Base-by-base conservation (phyloP, 2,329 filamentous ascomycete genomes). In the Epichloe hybrida region DNA sequence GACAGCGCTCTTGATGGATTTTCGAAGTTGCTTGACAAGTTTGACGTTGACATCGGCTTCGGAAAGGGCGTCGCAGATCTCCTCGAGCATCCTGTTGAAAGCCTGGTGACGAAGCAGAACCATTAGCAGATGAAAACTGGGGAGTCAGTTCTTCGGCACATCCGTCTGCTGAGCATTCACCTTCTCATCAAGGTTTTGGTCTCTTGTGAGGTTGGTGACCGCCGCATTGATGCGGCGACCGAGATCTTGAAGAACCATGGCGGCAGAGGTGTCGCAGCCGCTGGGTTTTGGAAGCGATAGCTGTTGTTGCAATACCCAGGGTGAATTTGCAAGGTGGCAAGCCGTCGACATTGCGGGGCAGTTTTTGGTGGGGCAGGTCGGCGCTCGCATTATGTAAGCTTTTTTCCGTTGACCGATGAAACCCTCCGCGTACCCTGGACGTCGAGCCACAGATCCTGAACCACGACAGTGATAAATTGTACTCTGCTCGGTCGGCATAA, bases 201-300 rank as follows among this genome's bases (percentile, higher is more conserved):
- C 88, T 63, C 91, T 80, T 53, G 91, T 95, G 62, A 97, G 78
- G 72, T 96, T 91, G 56, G 83, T 86, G 72, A 98, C 87, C 62
- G 93, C 93, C 76, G 88, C 81, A 73, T 96, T 97, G 70, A 98
- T 97, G 73, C 93, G 93, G 76, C 91, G 89, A 61, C 93, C 93
- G 53, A 98, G 81, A 79, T 98, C 93, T 82, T 95, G 90, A 65
- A 98, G 86, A 78, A 98, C 93, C 93, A 98, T 98, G 66, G 63
- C 55, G 53, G 23, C 35, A 23, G 9, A 46, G 44, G 38, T 20
- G 17, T 51, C 31, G 27, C 23, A 36, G 17, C n/a, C n/a, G 50
- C 45, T 43, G 35, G 11, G 36, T 40, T 48, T 40, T 48, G 17
- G 53, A 56, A 27, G 31, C 31, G 31, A 31, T 31, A 64, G 31